Base-by-base conservation (phyloP, 768 basidiomycete genomes). In the Tulasnella sp. region DNA sequence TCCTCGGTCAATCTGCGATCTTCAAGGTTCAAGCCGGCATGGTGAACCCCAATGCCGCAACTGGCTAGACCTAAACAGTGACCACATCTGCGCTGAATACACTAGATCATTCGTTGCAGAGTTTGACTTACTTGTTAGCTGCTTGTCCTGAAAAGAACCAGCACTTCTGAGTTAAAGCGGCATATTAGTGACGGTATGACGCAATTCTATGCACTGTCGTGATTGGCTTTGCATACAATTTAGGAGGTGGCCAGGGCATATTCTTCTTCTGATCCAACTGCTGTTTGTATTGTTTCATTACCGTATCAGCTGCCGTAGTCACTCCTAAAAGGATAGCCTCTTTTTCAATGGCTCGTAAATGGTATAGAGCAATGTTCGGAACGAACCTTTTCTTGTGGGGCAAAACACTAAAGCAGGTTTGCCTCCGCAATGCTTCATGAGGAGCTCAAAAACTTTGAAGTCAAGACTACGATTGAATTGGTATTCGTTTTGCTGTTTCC, bases 341-440 rank as follows among this genome's bases (percentile, higher is more conserved):
- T 16, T 2, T 27, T n/a, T 10, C 22, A 12, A 29, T 1, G 42
- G n/a, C 32, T 50, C 45, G 53, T 48, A 53, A 55, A 55, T 34
- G 59, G 43, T 58, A 34, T 29, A 31, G n/a, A 53, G 27, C 16
- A 51, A 20, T 57, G 46, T 1, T 32, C 7, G 31, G 54, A 43
- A 45, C 53, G 56, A 57, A 83, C 89, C 81, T 71, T 84, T 91
- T 58, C 93, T 73, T 2, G 93, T 96, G 15, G 87, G 71, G 56
- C 81, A 83, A 62, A 99, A 99, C 6, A 98, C 66, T 43, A 99
- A 66, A 15, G 88, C 82, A 0, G 93, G 90, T 63, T 91, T 92
- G 25, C 82, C 78, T 12, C 70, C 67, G 0, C 82, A 77, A 59
- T 91, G 78, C 57, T 78, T 69, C 56, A 81, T 76, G 53, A 98